These are phyloP conservation scores for Hypoxylon intermedium DNA, from an alignment of 495 filamentous ascomycete genomes.

Conservation along the genomic window DNA sequence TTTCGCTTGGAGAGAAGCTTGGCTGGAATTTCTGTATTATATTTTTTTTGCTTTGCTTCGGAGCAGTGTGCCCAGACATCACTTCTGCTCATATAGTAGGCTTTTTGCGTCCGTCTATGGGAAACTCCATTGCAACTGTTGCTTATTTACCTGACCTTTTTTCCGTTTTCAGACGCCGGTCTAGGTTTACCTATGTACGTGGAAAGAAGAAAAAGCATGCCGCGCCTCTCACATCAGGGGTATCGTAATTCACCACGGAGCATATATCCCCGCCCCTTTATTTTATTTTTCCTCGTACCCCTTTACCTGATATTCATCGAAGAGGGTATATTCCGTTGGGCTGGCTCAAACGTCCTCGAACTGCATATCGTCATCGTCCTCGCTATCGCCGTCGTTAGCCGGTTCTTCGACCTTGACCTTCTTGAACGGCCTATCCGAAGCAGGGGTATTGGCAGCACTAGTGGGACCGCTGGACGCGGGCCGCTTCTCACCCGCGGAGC, in stretches of 20 bases:
- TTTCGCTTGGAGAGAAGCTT: conserved; percentile 24
- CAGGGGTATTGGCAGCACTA: conserved; percentile 45
- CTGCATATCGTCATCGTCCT: conserved; percentile 64
- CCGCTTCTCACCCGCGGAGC: conserved; percentile 38
- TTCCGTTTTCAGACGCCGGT: background rate
- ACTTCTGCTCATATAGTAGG: background rate
- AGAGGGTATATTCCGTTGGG: background rate
- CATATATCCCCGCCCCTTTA: background rate
- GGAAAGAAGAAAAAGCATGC: background rate
- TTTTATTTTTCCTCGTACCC: background rate
- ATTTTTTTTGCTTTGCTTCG: conserved; percentile 10
- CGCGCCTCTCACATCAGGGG: background rate
- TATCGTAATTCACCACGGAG: background rate
- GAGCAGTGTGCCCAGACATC: conserved; percentile 25
- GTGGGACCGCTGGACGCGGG: conserved; percentile 45
- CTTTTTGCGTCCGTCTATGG: conserved; percentile 9
- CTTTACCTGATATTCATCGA: background rate
- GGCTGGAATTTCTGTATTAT: conserved; percentile 17
- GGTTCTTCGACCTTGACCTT: conserved; percentile 62
- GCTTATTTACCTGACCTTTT: background rate
- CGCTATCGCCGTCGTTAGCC: conserved; percentile 53
- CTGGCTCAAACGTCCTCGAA: conserved; percentile 65
- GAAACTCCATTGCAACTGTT: conserved; percentile 10
- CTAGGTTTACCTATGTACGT: background rate
- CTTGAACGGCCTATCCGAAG: conserved; percentile 57